Percentiles rank a stretch among this genome's conserved stretches.
These are phyloP conservation scores for Gleditsia sinensis DNA, from an alignment of 306 rosid genomes.

Conservation along the genomic window DNA sequence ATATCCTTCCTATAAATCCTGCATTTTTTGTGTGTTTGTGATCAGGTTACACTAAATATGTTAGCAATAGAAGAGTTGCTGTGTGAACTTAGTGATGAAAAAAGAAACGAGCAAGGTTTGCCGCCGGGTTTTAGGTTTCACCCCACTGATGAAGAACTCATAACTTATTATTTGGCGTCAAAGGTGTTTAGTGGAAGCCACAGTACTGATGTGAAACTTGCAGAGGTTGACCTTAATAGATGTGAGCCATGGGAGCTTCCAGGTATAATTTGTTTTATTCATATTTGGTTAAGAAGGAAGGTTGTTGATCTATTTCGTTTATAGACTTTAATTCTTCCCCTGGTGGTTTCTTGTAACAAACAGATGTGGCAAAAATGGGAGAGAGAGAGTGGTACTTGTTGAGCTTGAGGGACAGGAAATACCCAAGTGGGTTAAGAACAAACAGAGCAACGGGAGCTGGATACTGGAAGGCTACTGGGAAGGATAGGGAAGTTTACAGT, in stretches of 20 bases:
- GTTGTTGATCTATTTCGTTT: no score
- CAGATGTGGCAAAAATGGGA: slow-evolving; percentile 80
- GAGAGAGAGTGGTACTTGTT: slow-evolving; percentile 82
- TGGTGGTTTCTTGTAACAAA: not conserved
- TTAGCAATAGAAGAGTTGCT: slow-evolving; percentile 57
- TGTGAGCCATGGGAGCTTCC: slow-evolving; percentile 93
- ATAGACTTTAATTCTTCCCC: no score
- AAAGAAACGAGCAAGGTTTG: slow-evolving; percentile 58
- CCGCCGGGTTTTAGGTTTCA: slow-evolving; percentile 90
- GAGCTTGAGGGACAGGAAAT: slow-evolving; percentile 79
- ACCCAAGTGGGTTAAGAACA: slow-evolving; percentile 78
- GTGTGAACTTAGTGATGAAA: slow-evolving; percentile 55
- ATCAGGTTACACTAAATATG: slow-evolving; percentile 11
- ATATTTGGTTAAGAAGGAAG: no score
- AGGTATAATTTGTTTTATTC: no score
- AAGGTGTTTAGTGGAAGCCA: slow-evolving; percentile 50
- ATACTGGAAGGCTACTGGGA: slow-evolving; percentile 91
- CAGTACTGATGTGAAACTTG: slow-evolving; percentile 48
- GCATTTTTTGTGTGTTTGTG: not conserved
- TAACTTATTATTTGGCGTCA: slow-evolving; percentile 67
- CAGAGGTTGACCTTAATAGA: slow-evolving; percentile 73
- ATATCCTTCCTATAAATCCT: no score
- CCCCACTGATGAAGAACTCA: slow-evolving; percentile 85
- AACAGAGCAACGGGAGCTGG: slow-evolving; percentile 82
- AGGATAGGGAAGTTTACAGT: slow-evolving; percentile 63